Base-by-base conservation (phyloP, 2,329 filamentous ascomycete genomes). In the Dryadomyces quercus-mongolicae region DNA sequence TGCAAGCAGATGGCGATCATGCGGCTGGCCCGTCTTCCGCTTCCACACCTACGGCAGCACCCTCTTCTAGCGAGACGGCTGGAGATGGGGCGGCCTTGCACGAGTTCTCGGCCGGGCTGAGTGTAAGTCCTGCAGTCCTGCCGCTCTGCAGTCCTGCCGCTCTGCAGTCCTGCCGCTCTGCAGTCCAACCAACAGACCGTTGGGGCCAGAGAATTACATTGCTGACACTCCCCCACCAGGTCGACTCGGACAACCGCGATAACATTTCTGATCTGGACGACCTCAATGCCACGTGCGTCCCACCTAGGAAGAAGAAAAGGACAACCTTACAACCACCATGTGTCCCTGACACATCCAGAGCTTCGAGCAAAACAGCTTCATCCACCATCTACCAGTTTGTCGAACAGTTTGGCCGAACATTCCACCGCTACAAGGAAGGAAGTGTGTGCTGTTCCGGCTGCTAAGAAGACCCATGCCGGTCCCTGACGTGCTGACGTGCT, bases 21-120 rank as follows among this genome's bases (percentile, higher is more conserved):
- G 10, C 10, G 36, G 10, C 36, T 40, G 36, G 10, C 36, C 36
- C 10, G 36, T n/a, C 42, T 44, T n/a, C 42, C 3, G 8, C 13
- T 5, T 9, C 42, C 5, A 9, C 13, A 5, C 12, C 8, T 5
- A 44, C 6, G 16, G 18, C 42, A 2, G n/a, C n/a, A n/a, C n/a
- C n/a, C n/a, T n/a, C n/a, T n/a, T n/a, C n/a, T n/a, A n/a, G n/a
- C n/a, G 40, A 9, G 10, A 8, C 40, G 6, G 18, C 18, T 10
- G 38, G 22, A 13, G 49, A n/a, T 3, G 15, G 12, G 12, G 9
- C 38, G 25, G 51, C 54, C 2, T 25, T 57, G 4, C 53, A 53
- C 45, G 55, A 43, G 20, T 57, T 57, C 25, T 57, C 56, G 12
- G 43, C 52, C 13, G 56, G 54, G 31, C 38, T 57, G 31, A 57